Evolutionary conservation across 2,329 filamentous ascomycete species (phyloP).

Genomic region (Rhinocladiella mackenziei): DNA sequence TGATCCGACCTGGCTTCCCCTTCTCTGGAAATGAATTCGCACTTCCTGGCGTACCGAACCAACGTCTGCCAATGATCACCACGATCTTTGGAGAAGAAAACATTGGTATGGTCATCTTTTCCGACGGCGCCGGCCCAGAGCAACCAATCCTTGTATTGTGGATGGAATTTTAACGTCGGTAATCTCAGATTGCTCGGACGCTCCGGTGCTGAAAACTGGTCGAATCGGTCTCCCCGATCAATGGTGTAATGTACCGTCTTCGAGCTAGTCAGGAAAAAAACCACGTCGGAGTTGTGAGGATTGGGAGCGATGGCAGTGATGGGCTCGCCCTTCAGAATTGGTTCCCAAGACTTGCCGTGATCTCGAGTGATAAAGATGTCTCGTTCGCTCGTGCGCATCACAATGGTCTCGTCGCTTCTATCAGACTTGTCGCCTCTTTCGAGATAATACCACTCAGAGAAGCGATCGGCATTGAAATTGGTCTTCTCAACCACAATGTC

Average conservation of each 20-base stretch:
- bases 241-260: constrained; percentile 73
- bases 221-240: constrained; percentile 70
- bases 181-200: constrained; percentile 48
- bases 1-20: constrained; percentile 44
- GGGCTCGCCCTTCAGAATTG: constrained; percentile 64
- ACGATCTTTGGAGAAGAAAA: constrained; percentile 73
- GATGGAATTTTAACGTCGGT: constrained; percentile 73
- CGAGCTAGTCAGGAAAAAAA: constrained; percentile 74
- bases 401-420: constrained; percentile 67
- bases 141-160: constrained; percentile 79
- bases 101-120: constrained; percentile 64
- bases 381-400: constrained; percentile 56
- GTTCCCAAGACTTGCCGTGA: constrained; percentile 82
- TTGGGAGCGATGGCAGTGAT: constrained; percentile 73
- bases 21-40: constrained; percentile 76
- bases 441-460: constrained; percentile 66
- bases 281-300: constrained; percentile 73
- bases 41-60: constrained; percentile 70
- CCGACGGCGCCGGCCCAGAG: constrained; percentile 75
- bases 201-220: constrained; percentile 67
- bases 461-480: constrained; percentile 58
- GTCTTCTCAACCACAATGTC: constrained; percentile 60
- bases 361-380: constrained; percentile 72
- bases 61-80: constrained; percentile 74
- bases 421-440: constrained; percentile 65